phyloP scores from a whole-genome alignment of 371 early-diverging fungal genomes.

The Thermomucor indicae-seudaticae region DNA sequence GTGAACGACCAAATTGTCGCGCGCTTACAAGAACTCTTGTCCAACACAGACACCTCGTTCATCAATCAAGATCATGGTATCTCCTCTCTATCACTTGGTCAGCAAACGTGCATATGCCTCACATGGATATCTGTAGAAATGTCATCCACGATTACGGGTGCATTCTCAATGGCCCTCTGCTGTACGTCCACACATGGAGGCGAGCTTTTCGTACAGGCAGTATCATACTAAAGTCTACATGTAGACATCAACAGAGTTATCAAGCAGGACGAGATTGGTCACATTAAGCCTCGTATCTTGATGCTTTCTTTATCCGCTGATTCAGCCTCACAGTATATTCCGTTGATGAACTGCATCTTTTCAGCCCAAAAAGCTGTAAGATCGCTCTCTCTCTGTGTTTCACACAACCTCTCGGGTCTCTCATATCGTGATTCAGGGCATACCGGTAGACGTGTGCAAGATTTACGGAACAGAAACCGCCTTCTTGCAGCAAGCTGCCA shows the following conservation, averaged over 20 bases:
- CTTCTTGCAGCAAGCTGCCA: constrained; percentile 91
- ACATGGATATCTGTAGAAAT: no score
- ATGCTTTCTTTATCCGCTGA: constrained; percentile 86
- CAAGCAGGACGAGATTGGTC: constrained; percentile 53
- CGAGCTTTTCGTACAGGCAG: no score
- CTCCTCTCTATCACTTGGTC: no score
- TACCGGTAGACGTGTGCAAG: constrained; percentile 88
- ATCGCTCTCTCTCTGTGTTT: background rate
- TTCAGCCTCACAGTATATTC: constrained; percentile 84
- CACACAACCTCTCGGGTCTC: background rate
- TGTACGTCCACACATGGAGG: constrained; percentile 29
- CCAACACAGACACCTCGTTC: constrained; percentile 35
- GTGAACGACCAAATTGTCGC: constrained; percentile 54
- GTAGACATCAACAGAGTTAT: constrained; percentile 65
- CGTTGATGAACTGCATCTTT: constrained; percentile 96
- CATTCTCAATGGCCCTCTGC: constrained; percentile 58
- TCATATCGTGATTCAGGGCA: constrained; percentile 60
- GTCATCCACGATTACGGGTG: constrained; percentile 50
- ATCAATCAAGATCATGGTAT: constrained; percentile 38
- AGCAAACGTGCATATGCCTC: no score
- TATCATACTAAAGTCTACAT: background rate
- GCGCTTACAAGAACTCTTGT: constrained; percentile 40
- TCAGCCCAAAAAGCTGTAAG: constrained; percentile 87
- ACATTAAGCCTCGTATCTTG: constrained; percentile 78
- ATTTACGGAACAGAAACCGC: constrained; percentile 74